phyloP scores from a whole-genome alignment of 495 filamentous ascomycete species.

The Sporormia fimetaria region DNA sequence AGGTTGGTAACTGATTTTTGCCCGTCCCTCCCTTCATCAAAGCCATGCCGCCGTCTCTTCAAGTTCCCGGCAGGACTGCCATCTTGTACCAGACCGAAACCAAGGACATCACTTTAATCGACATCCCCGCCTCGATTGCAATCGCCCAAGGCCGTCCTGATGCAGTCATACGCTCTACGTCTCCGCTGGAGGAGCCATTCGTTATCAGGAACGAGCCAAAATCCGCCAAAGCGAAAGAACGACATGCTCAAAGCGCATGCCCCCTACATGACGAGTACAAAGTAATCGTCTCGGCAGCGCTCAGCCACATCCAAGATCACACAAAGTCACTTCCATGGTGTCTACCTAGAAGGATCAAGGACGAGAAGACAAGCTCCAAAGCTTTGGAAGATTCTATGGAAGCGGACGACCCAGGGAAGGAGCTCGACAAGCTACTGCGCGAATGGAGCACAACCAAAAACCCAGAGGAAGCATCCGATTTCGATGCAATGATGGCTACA shows the following conservation, averaged over 20 bases:
- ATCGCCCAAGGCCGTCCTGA: conserved; percentile 26
- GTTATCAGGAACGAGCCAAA: conserved; percentile 28
- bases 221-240: conserved; percentile 22
- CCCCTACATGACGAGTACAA: conserved; percentile 22
- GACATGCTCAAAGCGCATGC: conserved; percentile 4
- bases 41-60: background rate
- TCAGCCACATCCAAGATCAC: conserved; percentile 27
- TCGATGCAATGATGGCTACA: conserved; percentile 11
- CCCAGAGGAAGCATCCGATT: conserved; percentile 21
- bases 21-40: no score
- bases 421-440: conserved; percentile 11
- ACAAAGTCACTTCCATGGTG: conserved; percentile 35
- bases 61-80: conserved; percentile 28
- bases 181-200: conserved; percentile 25
- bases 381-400: conserved; percentile 5
- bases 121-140: conserved; percentile 53
- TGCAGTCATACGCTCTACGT: conserved; percentile 23
- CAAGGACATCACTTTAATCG: conserved; percentile 43
- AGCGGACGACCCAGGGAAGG: conserved; percentile 12
- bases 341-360: conserved; percentile 24
- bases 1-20: background rate
- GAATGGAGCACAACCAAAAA: conserved; percentile 17
- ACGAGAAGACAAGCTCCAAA: conserved; percentile 25
- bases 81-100: conserved; percentile 43
- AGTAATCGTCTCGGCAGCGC: conserved; percentile 20